These are phyloP conservation scores for Gynochthodes officinalis DNA, from an alignment of 257 asterid genomes.

Conservation along the genomic window DNA sequence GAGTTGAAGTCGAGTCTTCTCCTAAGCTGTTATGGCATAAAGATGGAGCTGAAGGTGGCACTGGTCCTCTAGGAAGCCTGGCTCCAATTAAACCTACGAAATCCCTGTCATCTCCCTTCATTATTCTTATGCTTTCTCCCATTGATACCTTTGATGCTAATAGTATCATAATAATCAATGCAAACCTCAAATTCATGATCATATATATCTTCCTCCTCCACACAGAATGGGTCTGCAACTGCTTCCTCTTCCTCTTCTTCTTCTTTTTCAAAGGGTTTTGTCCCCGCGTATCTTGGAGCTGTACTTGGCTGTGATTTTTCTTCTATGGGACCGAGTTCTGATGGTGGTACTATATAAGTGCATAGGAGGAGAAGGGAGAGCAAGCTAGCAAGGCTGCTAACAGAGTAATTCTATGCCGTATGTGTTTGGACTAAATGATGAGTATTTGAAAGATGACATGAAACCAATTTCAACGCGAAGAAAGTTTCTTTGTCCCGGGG, in stretches of 20 bases:
- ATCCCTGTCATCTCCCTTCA: conserved; percentile 20
- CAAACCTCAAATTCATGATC: conserved; percentile 20
- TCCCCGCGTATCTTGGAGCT: too few relatives aligned
- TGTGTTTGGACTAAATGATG: background rate
- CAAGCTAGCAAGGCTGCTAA: background rate
- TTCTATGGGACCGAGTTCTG: background rate
- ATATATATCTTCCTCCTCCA: background rate
- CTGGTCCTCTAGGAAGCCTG: conserved; percentile 59
- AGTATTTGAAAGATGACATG: background rate
- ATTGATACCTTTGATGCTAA: conserved; percentile 13
- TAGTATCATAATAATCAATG: conserved; percentile 23
- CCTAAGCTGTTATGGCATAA: conserved; percentile 49
- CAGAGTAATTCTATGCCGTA: too few relatives aligned
- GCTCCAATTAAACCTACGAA: conserved; percentile 24
- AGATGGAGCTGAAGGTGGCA: conserved; percentile 70
- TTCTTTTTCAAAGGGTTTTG: too few relatives aligned
- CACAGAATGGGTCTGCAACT: too few relatives aligned
- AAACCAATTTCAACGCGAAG: background rate
- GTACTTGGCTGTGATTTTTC: background rate
- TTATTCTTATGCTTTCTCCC: conserved; percentile 34
- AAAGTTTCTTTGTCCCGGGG: conserved; percentile 10
- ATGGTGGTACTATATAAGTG: background rate
- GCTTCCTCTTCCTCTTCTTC: background rate
- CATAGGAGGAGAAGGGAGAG: background rate
- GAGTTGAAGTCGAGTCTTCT: conserved; percentile 16